phyloP scores from a whole-genome alignment of 768 basidiomycete genomes.

The Rhodosporidiobolus sp. region DNA sequence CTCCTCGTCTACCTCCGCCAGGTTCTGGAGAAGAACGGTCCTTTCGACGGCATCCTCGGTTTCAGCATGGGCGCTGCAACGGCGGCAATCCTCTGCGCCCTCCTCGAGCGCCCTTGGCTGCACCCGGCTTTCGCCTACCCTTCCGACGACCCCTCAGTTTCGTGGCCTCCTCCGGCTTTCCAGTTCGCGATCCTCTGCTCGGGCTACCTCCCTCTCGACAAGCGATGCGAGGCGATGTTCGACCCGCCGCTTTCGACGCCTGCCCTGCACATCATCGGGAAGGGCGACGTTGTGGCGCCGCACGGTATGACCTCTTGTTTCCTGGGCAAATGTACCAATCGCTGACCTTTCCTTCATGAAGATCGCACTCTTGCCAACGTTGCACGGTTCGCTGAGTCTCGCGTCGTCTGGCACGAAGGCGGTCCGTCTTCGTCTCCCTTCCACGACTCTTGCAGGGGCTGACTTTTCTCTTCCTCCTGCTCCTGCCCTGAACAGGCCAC shows the following conservation, averaged over 20 bases:
- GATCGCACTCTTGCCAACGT: neutral
- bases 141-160: neutral
- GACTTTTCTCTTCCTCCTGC: neutral
- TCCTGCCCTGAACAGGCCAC: neutral
- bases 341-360: neutral
- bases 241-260: neutral
- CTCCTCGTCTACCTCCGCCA: neutral
- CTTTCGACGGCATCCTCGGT: constrained; percentile 16
- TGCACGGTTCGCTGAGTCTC: neutral
- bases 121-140: neutral
- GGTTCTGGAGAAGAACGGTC: neutral
- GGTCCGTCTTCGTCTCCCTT: too few relatives aligned
- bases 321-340: neutral
- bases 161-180: constrained; percentile 8
- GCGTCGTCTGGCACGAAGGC: constrained; percentile 6
- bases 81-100: neutral
- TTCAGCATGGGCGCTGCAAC: constrained; percentile 2
- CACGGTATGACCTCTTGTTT: neutral
- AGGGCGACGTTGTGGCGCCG: neutral
- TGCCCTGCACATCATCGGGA: neutral
- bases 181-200: neutral
- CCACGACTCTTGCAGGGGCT: too few relatives aligned
- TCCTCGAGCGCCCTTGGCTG: neutral
- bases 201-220: neutral
- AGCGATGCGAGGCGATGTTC: neutral